Conservation (phyloP, 768 basidiomycete genomes). For the Lactarius sp. region DNA sequence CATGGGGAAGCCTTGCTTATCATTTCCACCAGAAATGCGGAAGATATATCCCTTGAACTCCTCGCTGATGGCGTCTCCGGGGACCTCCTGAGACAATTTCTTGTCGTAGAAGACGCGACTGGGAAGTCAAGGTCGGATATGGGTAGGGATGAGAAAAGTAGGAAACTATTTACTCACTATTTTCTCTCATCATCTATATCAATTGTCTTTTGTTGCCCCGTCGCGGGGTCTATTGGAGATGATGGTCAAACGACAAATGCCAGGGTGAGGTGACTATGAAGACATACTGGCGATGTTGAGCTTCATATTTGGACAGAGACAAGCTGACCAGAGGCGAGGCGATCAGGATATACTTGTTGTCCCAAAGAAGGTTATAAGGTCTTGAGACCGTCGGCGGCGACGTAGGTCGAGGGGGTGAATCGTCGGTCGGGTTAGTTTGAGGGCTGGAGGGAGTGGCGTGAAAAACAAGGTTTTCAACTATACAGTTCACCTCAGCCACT, state of each 20-base stretch:
- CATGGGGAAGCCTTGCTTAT: slow-evolving; percentile 99
- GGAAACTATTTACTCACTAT: slow-evolving; percentile 45
- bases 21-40: slow-evolving; percentile 96
- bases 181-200: slow-evolving; percentile 90
- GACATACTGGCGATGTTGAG: slow-evolving; percentile 92
- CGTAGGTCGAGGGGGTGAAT: slow-evolving; percentile 36
- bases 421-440: background rate
- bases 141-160: slow-evolving; percentile 4
- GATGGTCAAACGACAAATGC: background rate
- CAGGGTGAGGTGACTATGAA: background rate
- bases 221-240: slow-evolving; percentile 74
- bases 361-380: background rate
- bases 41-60: slow-evolving; percentile 97
- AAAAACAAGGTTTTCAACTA: slow-evolving; percentile 54
- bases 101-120: slow-evolving; percentile 97
- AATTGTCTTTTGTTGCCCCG: slow-evolving; percentile 94
- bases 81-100: slow-evolving; percentile 93
- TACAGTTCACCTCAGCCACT: slow-evolving; percentile 46
- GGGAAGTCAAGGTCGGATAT: slow-evolving; percentile 16
- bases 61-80: slow-evolving; percentile 85
- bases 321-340: background rate
- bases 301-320: slow-evolving; percentile 68
- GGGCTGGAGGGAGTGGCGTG: slow-evolving; percentile 23
- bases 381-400: slow-evolving; percentile 42
- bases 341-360: background rate